Base-by-base conservation (phyloP, 1,284 basidiomycete species). In the Marasmius sp. region DNA sequence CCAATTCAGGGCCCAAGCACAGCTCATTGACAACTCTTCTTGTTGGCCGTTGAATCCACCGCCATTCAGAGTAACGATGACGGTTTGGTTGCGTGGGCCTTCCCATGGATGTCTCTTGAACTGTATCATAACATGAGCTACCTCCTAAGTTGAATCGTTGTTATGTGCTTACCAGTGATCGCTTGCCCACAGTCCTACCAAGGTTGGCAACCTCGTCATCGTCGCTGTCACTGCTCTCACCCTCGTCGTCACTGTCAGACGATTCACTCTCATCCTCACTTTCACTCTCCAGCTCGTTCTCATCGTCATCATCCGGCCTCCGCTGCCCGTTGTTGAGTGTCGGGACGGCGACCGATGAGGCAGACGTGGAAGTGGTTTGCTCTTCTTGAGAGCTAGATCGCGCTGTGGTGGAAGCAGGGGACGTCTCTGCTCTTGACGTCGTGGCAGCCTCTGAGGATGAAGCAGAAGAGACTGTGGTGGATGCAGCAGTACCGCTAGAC, bases 1-100 rank as follows among this genome's bases (percentile, higher is more conserved):
- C 83, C 85, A 91, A 70, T 86, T 87, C 61, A 91, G 73, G 36
- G 85, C 77, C 72, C 77, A 76, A 58, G 89, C 72, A 67, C 89
- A 91, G 39, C 68, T 77, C 12, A 73, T 71, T 20, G 77, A 74
- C 12, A 69, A 69, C 39, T 72, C 37, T 14, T 58, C 64, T 16
- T 9, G 6, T 18, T 54, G 34, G n/a, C 20, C 34, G 34, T 54
- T 12, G 34, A 37, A 54, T 14, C 52, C 52, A 38, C 34, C 52
- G 16, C 52, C 52, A 11, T 34, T 54, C 6, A 54, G 14, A 18
- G 66, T 60, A 49, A 43, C 57, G 47, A 22, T 37, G 50, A 38
- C 16, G 51, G 16, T 8, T 49, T 37, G 12, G 37, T 34, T n/a
- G 16, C n/a, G 12, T 20, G 45, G 10, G n/a, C 41, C 39, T 36